Percentiles rank a stretch among this genome's conserved stretches.
Evolutionary conservation across 176 grass and related monocot genomes (phyloP).

Genomic region (Hyparrhenia diplandra): DNA sequence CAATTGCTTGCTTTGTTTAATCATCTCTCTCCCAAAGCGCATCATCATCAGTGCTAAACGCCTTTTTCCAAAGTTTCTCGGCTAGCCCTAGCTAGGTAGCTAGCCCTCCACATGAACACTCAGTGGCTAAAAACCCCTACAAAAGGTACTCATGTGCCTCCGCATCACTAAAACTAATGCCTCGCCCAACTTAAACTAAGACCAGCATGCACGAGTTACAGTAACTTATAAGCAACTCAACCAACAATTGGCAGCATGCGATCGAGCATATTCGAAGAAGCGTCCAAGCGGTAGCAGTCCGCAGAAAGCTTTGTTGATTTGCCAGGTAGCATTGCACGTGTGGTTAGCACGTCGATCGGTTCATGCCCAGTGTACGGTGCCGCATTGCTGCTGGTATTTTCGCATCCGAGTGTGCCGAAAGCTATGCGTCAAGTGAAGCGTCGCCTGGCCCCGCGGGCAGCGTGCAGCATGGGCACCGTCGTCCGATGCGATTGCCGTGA

Average conservation of each 20-base stretch:
- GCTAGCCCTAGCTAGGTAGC: background rate
- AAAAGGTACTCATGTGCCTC: slow-evolving; percentile 1
- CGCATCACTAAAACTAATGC: slow-evolving; percentile 1
- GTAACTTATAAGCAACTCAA: background rate
- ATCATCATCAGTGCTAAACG: background rate
- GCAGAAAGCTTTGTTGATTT: background rate
- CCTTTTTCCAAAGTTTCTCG: slow-evolving; percentile 11
- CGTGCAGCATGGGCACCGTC: background rate
- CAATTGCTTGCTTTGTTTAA: background rate
- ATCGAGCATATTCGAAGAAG: background rate
- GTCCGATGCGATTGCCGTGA: background rate
- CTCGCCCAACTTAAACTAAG: slow-evolving; percentile 28
- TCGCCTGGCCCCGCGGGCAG: background rate
- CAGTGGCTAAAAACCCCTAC: background rate
- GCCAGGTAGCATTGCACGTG: background rate
- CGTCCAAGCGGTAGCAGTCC: background rate
- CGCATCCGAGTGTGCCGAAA: background rate
- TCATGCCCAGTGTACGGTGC: background rate
- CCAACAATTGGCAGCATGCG: background rate
- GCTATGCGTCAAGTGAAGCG: background rate
- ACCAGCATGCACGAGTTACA: background rate
- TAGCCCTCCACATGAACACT: slow-evolving; percentile 21
- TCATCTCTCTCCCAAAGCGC: background rate
- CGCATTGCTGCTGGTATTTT: background rate
- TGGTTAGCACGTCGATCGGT: background rate